Evolutionary conservation across 208 protist genomes (phyloP).

Genomic region (Ichthyophonus hoferi): DNA sequence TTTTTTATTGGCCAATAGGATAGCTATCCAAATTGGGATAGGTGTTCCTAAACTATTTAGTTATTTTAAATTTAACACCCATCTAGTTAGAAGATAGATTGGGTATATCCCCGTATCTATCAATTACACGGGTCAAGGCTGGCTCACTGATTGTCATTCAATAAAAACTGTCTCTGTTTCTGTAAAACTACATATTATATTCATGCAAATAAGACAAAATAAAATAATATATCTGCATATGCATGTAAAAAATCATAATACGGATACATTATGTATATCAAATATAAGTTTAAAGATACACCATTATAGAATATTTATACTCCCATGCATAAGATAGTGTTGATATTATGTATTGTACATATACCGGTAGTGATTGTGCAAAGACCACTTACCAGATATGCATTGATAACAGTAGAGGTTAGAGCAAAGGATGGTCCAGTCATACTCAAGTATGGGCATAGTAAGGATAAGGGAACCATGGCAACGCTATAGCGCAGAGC

Average conservation of each 20-base stretch:
- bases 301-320: neutral
- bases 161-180: no score
- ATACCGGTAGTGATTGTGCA: neutral
- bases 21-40: neutral
- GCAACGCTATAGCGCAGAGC: slow-evolving; percentile 29
- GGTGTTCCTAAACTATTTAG: neutral
- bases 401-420: slow-evolving; percentile 9
- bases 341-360: neutral
- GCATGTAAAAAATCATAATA: neutral
- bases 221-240: neutral
- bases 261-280: neutral
- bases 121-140: no score
- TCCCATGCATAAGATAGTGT: neutral
- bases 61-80: neutral
- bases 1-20: neutral
- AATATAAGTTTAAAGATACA: neutral
- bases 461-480: slow-evolving; percentile 20
- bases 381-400: neutral
- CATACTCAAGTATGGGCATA: neutral
- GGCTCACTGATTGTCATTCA: no score
- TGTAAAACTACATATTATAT: no score
- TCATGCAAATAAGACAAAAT: neutral
- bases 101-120: no score
- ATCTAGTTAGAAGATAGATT: no score
- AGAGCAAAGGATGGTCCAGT: neutral